Evolutionary conservation across 148 eudicot genomes (phyloP), one percentile per base, ranked within the genome.

Genomic region (Rhododendron molle): DNA sequence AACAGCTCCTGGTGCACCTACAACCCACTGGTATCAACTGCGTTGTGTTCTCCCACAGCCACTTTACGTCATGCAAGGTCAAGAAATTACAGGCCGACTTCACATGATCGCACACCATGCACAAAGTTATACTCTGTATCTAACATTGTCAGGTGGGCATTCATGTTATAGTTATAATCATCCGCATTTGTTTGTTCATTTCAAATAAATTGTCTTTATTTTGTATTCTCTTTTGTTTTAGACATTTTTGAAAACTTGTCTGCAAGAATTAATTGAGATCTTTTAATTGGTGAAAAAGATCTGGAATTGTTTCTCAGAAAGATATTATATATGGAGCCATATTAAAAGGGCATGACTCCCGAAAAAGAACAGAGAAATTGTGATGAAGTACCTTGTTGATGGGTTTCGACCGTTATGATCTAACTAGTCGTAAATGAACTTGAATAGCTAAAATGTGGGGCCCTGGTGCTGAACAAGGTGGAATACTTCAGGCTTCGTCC

Each of bases 11-110:
- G 99, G 98, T 87, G 93, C 99, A 49, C 98, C 98, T 26, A 97
- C 99, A 82, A 97, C 99, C 9, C 99, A 97, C 89, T 97, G 99
- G 99, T 97, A 97, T 85, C 99, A 97, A 81, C 88, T 97, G 58
- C 95, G 99, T 7, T 97, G 99, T 83, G 97, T 97, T 50, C 91
- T 97, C n/a, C 73, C 92, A 38, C 99, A 97, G 84, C 99, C 99
- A n/a, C 89, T 97, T 40, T 97, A 97, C 85, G 99, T 91, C 44
- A 95, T 94, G 98, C 93, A 98, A 21, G 99, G 99, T 69, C 99
- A 97, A 91, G 99, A 97, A 90, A 93, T 97, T 84, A 92, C 95
- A 43, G 99, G 99, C 28, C 91, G 83, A 56, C 97, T 97, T 86
- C 98, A 82, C 88, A 92, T 97, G 98, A 91, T 97, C 71, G 98